Evolutionary conservation across 2,329 filamentous ascomycete species (phyloP).

Genomic region (Aspergillus novofumigatus): DNA sequence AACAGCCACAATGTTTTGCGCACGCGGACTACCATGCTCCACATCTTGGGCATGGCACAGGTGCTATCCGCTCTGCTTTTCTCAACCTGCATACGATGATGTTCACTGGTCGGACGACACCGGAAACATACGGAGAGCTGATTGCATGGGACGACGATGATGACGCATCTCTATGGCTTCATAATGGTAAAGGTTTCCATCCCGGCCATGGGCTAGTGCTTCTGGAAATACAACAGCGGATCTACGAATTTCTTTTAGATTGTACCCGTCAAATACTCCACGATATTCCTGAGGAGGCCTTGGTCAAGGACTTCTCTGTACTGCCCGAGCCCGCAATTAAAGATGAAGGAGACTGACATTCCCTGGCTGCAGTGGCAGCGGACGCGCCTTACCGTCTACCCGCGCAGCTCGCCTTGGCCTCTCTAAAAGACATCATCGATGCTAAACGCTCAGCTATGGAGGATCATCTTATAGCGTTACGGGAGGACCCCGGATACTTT

Average conservation of each 20-base stretch:
- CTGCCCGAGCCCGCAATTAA: slow-evolving; percentile 38
- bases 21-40: slow-evolving; percentile 40
- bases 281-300: slow-evolving; percentile 37
- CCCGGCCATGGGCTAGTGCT: slow-evolving; percentile 48
- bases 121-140: slow-evolving; percentile 35
- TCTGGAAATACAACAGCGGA: slow-evolving; percentile 49
- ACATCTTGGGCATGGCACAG: slow-evolving; percentile 25
- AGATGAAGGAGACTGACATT: slow-evolving; percentile 26
- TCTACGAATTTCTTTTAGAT: slow-evolving; percentile 48
- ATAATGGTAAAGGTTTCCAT: slow-evolving; percentile 33
- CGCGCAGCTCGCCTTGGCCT: slow-evolving; percentile 41
- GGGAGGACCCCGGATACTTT: slow-evolving; percentile 58
- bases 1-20: slow-evolving; percentile 48
- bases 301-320: slow-evolving; percentile 30
- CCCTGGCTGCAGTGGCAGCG: slow-evolving; percentile 37
- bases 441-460: slow-evolving; percentile 42
- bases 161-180: slow-evolving; percentile 38
- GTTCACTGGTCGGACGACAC: slow-evolving; percentile 25
- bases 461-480: slow-evolving; percentile 52
- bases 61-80: slow-evolving; percentile 21
- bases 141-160: slow-evolving; percentile 33
- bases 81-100: slow-evolving; percentile 33
- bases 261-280: slow-evolving; percentile 45
- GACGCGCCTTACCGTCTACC: slow-evolving; percentile 54
- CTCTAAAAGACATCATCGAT: slow-evolving; percentile 42